Base-by-base conservation (phyloP, 2,329 filamentous ascomycete genomes). In the Madurella fahalii region DNA sequence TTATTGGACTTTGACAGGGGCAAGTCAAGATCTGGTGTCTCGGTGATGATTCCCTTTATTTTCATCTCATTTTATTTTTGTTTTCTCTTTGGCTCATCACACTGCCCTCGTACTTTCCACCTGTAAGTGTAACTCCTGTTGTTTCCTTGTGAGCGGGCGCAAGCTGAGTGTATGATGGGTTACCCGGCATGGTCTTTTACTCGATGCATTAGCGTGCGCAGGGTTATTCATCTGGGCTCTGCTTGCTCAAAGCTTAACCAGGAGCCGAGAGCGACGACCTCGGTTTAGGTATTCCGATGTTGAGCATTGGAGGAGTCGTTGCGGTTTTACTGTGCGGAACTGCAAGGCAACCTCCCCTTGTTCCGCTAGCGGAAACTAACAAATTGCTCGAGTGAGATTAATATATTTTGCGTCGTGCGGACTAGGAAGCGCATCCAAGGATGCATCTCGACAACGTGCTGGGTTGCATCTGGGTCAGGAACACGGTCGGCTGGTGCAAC, bases 401-500 rank as follows among this genome's bases (percentile, higher is more conserved):
- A 37, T 37, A 12, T 37, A 37, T 37, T 15, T 4, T 37, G 4
- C 13, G 34, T 37, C 11, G 4, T 37, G 9, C 9, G 11, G 13
- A 12, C 11, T 15, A 4, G 34, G 50, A 46, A 46, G 13, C 42
- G 34, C 37, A 18, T 5, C 50, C 11, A 7, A 25, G 41, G 42
- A 39, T 45, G 42, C 34, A 32, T 46, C 39, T 40, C 31, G 48
- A 40, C 25, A 50, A 40, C 30, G 13, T 13, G 30, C 13, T 12
- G 25, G 47, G 47, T 50, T 34, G 25, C 50, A 52, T 52, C 31
- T 52, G 42, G 50, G 42, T 32, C 42, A 42, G 39, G 39, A 50
- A 43, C 40, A 18, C 2, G 34, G 46, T 9, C 34, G 9, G 34
- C 4, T 12, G 34, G 9, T 37, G 34, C 34, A 37, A 15, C 34